These are phyloP conservation scores for Leersia perrieri DNA, from an alignment of 176 grass and related monocot genomes.

Conservation along the genomic window DNA sequence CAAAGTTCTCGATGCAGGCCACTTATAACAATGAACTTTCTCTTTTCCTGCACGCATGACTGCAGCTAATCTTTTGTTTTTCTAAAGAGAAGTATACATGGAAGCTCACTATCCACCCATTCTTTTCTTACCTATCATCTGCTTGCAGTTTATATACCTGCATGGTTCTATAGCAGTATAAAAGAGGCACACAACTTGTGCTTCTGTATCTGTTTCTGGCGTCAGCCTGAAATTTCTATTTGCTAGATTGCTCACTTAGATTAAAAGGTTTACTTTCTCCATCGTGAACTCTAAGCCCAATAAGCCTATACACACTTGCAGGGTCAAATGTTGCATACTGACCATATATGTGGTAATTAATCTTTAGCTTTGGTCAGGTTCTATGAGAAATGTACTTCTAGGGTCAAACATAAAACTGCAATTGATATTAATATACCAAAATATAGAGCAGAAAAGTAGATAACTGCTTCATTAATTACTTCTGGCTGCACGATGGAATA, in stretches of 20 bases:
- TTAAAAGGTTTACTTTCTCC: background rate
- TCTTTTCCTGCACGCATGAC: conserved; percentile 28
- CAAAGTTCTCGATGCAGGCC: conserved; percentile 36
- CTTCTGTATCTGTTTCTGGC: conserved; percentile 25
- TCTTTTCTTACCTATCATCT: conserved; percentile 29
- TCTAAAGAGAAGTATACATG: conserved; percentile 16
- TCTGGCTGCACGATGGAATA: background rate
- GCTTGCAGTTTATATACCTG: conserved; percentile 22
- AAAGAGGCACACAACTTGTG: conserved; percentile 17
- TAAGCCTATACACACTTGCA: background rate
- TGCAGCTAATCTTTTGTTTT: conserved; percentile 28
- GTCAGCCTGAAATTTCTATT: background rate
- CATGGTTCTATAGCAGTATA: conserved; percentile 12
- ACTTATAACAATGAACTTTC: conserved; percentile 48
- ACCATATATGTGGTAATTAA: background rate
- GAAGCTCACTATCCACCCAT: conserved; percentile 2
- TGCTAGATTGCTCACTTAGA: conserved; percentile 11
- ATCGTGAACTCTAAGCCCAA: background rate
- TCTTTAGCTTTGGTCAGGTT: background rate
- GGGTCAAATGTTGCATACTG: background rate
- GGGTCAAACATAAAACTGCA: conserved; percentile 4
- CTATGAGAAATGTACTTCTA: background rate
- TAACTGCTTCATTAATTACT: background rate
- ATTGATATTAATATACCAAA: background rate
- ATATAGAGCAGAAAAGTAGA: background rate